These are phyloP conservation scores for Candida krabiensis DNA, from an alignment of 805 yeast species.

Conservation along the genomic window DNA sequence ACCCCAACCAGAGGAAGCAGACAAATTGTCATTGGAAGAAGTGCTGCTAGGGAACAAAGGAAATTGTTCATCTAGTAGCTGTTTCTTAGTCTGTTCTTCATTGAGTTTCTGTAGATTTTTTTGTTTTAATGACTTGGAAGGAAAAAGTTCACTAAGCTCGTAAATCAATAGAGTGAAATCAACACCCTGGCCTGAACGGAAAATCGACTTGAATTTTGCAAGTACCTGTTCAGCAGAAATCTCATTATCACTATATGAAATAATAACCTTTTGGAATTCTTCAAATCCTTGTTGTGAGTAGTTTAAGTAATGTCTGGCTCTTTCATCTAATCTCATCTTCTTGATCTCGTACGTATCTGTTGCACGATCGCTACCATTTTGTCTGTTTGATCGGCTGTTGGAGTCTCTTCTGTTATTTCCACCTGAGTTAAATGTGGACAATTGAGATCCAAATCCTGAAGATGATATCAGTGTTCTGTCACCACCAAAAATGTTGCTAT, in stretches of 20 bases:
- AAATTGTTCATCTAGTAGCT: slow-evolving; percentile 39
- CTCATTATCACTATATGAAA: slow-evolving; percentile 43
- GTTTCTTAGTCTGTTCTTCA: slow-evolving; percentile 24
- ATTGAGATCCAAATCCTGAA: slow-evolving; percentile 39
- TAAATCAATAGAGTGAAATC: slow-evolving; percentile 58
- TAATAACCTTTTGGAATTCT: slow-evolving; percentile 50
- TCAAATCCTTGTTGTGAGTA: slow-evolving; percentile 48
- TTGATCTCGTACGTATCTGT: slow-evolving; percentile 48
- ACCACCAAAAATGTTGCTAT: slow-evolving; percentile 56
- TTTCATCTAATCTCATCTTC: slow-evolving; percentile 68
- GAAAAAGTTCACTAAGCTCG: slow-evolving; percentile 60
- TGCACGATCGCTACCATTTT: slow-evolving; percentile 22
- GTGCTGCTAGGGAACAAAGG: slow-evolving; percentile 45
- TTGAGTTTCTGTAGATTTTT: slow-evolving; percentile 36
- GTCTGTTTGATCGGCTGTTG: slow-evolving; percentile 6
- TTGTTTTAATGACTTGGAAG: slow-evolving; percentile 44
- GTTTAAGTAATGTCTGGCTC: slow-evolving; percentile 78
- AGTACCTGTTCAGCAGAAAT: slow-evolving; percentile 51
- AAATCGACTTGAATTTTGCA: slow-evolving; percentile 47
- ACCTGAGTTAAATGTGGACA: slow-evolving; percentile 52
- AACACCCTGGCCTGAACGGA: slow-evolving; percentile 37
- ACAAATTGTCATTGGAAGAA: slow-evolving; percentile 3
- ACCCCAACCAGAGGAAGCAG: slow-evolving; percentile 11
- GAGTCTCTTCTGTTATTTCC: slow-evolving; percentile 10
- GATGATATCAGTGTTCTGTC: slow-evolving; percentile 41